Conservation (phyloP, 208 protist genomes). For the Leishmania guyanensis region DNA sequence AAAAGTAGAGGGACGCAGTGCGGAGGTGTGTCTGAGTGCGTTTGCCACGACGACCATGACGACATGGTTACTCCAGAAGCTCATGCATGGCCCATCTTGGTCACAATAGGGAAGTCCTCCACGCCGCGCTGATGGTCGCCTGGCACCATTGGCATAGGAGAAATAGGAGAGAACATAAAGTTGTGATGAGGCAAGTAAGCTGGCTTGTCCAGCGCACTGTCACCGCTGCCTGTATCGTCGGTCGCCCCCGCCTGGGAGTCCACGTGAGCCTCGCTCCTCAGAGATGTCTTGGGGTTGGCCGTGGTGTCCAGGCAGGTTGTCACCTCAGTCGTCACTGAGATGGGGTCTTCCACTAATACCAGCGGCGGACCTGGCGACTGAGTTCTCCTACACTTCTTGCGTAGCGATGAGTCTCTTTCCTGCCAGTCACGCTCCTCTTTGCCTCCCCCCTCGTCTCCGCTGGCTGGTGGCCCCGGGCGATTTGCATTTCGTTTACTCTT, state of each 20-base stretch:
- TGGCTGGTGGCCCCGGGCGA: not conserved
- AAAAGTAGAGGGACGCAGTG: not conserved
- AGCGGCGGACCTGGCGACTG: not conserved
- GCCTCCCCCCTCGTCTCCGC: not conserved
- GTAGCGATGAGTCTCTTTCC: not conserved
- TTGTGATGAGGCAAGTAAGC: not conserved
- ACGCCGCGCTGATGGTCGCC: constrained; percentile 1
- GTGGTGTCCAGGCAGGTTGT: not conserved
- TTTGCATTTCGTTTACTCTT: not conserved
- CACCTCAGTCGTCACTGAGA: not conserved
- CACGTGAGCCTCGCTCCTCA: not conserved
- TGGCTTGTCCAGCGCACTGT: constrained; percentile 19
- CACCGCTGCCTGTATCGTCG: constrained; percentile 17
- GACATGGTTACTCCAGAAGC: not conserved
- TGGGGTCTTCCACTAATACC: not conserved
- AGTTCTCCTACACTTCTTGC: not conserved
- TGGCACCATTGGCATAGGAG: constrained; percentile 7
- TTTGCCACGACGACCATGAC: not conserved
- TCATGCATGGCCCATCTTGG: not conserved
- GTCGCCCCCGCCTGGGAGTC: constrained; percentile 14
- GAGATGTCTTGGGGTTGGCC: not conserved
- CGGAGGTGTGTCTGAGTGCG: not conserved
- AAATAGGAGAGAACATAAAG: constrained; percentile 20
- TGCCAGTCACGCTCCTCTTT: not conserved
- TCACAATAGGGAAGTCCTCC: constrained; percentile 20